These are phyloP conservation scores for Penicillium janthinellum DNA, from an alignment of 2,329 filamentous ascomycete genomes.

Conservation along the genomic window DNA sequence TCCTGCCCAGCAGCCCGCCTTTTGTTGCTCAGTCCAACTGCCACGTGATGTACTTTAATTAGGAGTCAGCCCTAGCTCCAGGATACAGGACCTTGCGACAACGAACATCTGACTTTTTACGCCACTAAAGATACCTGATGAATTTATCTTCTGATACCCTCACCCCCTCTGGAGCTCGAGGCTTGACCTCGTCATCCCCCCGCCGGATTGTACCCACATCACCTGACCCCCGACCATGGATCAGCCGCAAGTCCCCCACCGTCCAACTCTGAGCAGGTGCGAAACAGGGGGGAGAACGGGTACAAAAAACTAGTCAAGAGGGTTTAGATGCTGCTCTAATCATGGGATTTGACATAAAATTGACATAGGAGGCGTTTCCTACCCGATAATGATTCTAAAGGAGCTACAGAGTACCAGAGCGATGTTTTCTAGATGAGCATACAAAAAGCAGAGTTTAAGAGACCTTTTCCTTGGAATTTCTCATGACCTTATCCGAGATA, in stretches of 20 bases:
- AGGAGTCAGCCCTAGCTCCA: not conserved
- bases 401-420: no score
- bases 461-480: no score
- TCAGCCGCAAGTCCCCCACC: slow-evolving; percentile 12
- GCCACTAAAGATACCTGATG: not conserved
- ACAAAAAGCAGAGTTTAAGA: no score
- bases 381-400: no score
- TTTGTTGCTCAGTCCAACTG: slow-evolving; percentile 7
- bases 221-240: slow-evolving; percentile 25
- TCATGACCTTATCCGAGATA: no score
- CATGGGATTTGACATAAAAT: no score
- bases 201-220: slow-evolving; percentile 15
- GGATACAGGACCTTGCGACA: not conserved
- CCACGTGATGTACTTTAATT: slow-evolving; percentile 27
- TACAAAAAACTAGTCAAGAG: not conserved
- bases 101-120: slow-evolving; percentile 4
- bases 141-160: not conserved
- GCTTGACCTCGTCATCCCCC: slow-evolving; percentile 10
- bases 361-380: no score
- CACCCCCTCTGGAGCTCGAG: not conserved
- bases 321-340: no score
- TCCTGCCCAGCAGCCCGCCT: not conserved
- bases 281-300: not conserved
- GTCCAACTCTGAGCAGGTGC: not conserved
- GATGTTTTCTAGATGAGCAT: no score